Evolutionary conservation across 371 early-diverging fungal genomes (phyloP), one percentile per base, ranked within the genome.

Genomic region (Furculomyces boomerangus): DNA sequence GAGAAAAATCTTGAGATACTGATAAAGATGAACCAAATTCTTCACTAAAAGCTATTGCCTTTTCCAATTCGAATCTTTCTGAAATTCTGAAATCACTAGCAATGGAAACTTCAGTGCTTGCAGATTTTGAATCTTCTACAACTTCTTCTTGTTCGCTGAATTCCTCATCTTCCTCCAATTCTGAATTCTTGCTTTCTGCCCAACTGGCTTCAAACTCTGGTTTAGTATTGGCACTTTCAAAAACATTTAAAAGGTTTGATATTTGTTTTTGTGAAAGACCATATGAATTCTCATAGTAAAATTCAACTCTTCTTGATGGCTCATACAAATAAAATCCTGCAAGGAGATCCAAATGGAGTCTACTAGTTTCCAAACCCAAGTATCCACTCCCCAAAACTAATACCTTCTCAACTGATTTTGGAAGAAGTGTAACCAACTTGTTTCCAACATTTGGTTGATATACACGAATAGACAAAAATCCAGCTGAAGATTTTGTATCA

Each of bases 1-100:
- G 29, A 44, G 61, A 63, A 16, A 79, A 56, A 54, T 85, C 86
- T 2, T 87, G 80, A 22, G 84, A 76, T 26, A 82, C 61, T 0
- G 60, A 61, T 22, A 71, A 52, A 47, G 74, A 59, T 29, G 78
- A 72, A 7, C 57, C 70, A 60, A 68, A 88, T 5, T 86, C 82
- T 59, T 88, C 89, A 27, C 80, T 77, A 71, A 92, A 92, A 60
- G 84, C 74, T 44, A 86, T 61, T 30, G 81, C 53, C 59, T 62
- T 46, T 7, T 27, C 16, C 10, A 51, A 14, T 30, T 28, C 8
- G 47, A 53, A n/a, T 30, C 26, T 58, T 25, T 46, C 58, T 14
- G 62, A 50, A 1, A 45, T 37, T 26, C 26, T 50, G 24, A 43
- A 30, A 3, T 22, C 24, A 1, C 25, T 18, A 2, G 61, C 57